Conservation (phyloP, 129 eudicot genomes). For the Arctium minus region DNA sequence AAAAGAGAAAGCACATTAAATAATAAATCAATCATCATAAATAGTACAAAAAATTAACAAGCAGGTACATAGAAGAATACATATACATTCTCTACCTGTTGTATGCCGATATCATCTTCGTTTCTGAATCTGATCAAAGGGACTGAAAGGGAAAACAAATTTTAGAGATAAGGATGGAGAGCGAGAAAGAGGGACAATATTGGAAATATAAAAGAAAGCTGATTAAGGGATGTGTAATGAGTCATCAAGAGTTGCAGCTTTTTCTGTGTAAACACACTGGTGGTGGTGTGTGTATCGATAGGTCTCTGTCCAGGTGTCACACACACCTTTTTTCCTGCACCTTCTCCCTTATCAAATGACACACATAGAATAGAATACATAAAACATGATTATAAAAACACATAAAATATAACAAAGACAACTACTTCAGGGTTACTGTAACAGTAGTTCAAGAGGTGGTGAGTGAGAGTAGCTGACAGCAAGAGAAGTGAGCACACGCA, state of each 20-base stretch:
- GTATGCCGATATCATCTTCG: conserved; percentile 18
- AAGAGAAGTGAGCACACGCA: conserved; percentile 66
- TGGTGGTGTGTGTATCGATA: neutral
- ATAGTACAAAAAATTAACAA: conserved; percentile 23
- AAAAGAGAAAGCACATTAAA: conserved; percentile 16
- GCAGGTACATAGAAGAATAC: neutral
- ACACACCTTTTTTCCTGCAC: neutral
- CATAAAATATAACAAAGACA: conserved; percentile 3
- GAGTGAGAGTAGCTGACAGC: conserved; percentile 38
- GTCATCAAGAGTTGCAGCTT: conserved; percentile 16
- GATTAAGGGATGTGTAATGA: conserved; percentile 2
- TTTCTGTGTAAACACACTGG: conserved; percentile 6
- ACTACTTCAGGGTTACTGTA: neutral
- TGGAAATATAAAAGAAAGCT: no score
- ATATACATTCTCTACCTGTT: conserved; percentile 15
- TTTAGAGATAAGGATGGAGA: neutral
- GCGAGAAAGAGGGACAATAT: neutral
- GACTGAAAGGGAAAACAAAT: neutral
- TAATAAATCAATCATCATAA: conserved; percentile 19
- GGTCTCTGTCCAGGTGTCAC: conserved; percentile 32
- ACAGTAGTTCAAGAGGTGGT: neutral
- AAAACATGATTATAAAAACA: neutral
- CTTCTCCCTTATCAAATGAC: neutral
- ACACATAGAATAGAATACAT: conserved; percentile 15
- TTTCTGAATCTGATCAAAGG: conserved; percentile 19